Evolutionary conservation across 345 rosid genomes (phyloP).

Genomic region (Crucihimalaya himalaica): DNA sequence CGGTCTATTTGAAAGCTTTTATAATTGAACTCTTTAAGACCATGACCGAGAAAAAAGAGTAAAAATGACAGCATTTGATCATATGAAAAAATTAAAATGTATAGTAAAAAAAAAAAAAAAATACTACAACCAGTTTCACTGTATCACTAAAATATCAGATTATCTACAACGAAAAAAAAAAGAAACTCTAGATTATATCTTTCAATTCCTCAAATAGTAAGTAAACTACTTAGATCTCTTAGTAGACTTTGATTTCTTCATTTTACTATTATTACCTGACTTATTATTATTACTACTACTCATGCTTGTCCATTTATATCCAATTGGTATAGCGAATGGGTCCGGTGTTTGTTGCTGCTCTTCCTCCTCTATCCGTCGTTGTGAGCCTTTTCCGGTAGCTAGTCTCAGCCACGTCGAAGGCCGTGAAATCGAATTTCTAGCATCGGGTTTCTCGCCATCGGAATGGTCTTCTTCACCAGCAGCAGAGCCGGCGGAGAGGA

Average conservation of each 20-base stretch:
- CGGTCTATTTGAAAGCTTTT: constrained; percentile 28
- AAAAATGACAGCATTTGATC: constrained; percentile 4
- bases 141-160: constrained; percentile 26
- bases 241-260: constrained; percentile 62
- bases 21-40: constrained; percentile 30
- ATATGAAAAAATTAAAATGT: constrained; percentile 18
- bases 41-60: constrained; percentile 14
- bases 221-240: constrained; percentile 52
- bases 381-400: constrained; percentile 45
- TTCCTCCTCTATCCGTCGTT: constrained; percentile 42
- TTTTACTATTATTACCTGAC: constrained; percentile 44
- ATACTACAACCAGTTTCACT: constrained; percentile 17
- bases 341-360: constrained; percentile 45
- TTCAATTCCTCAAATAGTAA: neutral
- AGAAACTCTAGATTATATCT: neutral
- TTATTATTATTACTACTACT: constrained; percentile 44
- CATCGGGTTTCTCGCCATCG: constrained; percentile 48
- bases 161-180: constrained; percentile 23
- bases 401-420: constrained; percentile 61
- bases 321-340: constrained; percentile 84
- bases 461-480: constrained; percentile 22
- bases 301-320: constrained; percentile 71
- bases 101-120: neutral
- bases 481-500: constrained; percentile 12
- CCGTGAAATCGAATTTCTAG: constrained; percentile 34